Evolutionary conservation across 108 stramenopile species (phyloP).

Genomic region (Nitzschia sp.): DNA sequence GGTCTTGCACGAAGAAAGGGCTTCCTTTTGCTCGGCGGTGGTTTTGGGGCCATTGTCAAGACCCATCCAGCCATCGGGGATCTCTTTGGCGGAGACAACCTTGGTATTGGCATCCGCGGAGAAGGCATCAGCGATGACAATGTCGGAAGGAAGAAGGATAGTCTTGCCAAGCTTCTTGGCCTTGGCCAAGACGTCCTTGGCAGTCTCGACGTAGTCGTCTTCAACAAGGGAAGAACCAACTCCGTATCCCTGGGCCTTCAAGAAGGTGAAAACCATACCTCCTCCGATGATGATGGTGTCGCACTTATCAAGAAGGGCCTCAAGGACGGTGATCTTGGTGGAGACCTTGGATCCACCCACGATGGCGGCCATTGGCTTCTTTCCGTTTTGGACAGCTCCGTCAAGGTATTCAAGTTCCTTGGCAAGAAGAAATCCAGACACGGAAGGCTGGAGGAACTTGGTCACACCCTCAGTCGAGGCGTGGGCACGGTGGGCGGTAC

Average conservation of each 20-base stretch:
- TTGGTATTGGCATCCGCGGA: constrained; percentile 86
- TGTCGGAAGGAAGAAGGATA: constrained; percentile 95
- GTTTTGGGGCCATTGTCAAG: constrained; percentile 97
- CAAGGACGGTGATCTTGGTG: constrained; percentile 99
- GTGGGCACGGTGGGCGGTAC: constrained; percentile 99
- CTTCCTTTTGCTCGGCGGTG: constrained; percentile 85
- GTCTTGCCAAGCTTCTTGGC: constrained; percentile 89
- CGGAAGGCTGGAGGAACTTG: constrained; percentile 88
- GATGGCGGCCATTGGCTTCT: constrained; percentile 99
- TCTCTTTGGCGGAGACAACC: constrained; percentile 78
- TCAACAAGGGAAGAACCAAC: constrained; percentile 96
- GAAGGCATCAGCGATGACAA: constrained; percentile 94
- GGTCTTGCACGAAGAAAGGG: constrained; percentile 89
- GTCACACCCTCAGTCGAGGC: constrained; percentile 99
- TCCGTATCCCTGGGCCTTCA: constrained; percentile 93
- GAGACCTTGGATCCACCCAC: constrained; percentile 99
- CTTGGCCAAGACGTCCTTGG: constrained; percentile 94
- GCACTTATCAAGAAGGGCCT: constrained; percentile 98
- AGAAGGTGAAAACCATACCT: constrained; percentile 99
- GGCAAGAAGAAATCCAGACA: constrained; percentile 93
- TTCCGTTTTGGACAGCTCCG: constrained; percentile 93
- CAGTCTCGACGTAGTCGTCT: constrained; percentile 96
- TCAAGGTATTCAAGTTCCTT: constrained; percentile 99
- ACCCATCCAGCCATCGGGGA: constrained; percentile 99
- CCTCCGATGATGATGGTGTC: constrained; percentile 99